A percentile compares a stretch with the other conserved stretches of the same genome.
Conservation (phyloP, 257 asterid species). For the Nyctanthes arbortristis region DNA sequence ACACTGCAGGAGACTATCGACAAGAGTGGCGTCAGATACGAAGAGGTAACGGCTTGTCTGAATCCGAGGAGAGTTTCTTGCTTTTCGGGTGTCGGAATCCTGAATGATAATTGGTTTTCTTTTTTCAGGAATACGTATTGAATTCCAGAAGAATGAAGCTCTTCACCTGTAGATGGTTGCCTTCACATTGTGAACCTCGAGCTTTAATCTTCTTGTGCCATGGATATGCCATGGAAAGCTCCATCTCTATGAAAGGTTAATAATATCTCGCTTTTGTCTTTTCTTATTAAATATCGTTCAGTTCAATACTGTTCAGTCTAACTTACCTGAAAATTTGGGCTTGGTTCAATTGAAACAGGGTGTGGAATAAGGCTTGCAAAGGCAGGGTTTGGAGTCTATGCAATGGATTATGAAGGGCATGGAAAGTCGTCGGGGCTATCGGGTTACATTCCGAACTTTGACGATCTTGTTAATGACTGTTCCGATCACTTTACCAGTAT, state of each 20-base stretch:
- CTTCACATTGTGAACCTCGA: constrained; percentile 56
- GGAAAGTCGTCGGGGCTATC: constrained; percentile 68
- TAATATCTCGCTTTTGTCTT: not conserved
- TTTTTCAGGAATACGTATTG: constrained; percentile 51
- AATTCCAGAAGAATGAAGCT: constrained; percentile 64
- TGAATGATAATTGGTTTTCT: too few relatives aligned
- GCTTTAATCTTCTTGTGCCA: constrained; percentile 69
- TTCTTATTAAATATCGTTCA: not conserved
- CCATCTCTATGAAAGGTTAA: constrained; percentile 58
- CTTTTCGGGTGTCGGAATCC: too few relatives aligned
- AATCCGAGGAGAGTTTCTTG: too few relatives aligned
- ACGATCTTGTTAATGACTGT: constrained; percentile 51
- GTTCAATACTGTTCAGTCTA: not conserved
- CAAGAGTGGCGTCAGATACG: constrained; percentile 38
- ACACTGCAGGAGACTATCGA: constrained; percentile 39
- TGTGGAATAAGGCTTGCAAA: constrained; percentile 47
- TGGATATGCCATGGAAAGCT: constrained; percentile 70
- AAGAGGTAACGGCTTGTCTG: constrained; percentile 64
- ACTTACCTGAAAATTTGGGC: not conserved
- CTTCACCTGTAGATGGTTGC: constrained; percentile 79
- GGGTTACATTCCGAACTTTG: constrained; percentile 44
- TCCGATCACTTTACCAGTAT: constrained; percentile 50
- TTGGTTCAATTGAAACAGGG: constrained; percentile 25
- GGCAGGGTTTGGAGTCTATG: constrained; percentile 63
- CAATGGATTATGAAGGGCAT: constrained; percentile 67